Evolutionary conservation across 495 filamentous ascomycete genomes (phyloP).

Genomic region (Annulohypoxylon maeteangense): DNA sequence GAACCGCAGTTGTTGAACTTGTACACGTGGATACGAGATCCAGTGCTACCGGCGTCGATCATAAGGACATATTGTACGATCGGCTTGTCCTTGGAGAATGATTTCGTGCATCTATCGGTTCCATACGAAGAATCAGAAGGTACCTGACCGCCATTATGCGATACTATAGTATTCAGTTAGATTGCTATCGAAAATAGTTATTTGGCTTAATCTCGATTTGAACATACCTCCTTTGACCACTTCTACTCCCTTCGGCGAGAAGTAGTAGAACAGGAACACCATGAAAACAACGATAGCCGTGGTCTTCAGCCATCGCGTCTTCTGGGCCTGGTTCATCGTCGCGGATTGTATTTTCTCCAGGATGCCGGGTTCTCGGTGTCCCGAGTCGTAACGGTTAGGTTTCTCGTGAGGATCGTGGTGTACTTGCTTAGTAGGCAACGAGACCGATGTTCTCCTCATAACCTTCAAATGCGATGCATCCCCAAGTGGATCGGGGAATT

Average conservation of each 20-base stretch:
- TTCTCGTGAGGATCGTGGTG: conserved; percentile 69
- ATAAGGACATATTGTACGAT: conserved; percentile 97
- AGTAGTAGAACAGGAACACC: conserved; percentile 78
- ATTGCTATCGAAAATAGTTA: background rate
- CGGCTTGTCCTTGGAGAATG: conserved; percentile 85
- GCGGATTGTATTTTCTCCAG: conserved; percentile 62
- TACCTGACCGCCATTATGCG: conserved; percentile 56
- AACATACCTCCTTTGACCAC: conserved; percentile 57
- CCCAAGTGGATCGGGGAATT: conserved; percentile 38
- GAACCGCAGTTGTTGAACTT: conserved; percentile 98
- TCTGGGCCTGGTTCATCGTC: conserved; percentile 76
- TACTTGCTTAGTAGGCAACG: conserved; percentile 66
- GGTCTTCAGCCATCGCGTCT: conserved; percentile 83
- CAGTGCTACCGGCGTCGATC: conserved; percentile 98
- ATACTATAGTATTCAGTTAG: conserved; percentile 34
- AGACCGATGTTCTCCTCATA: conserved; percentile 70
- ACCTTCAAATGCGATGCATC: conserved; percentile 45
- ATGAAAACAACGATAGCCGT: conserved; percentile 79
- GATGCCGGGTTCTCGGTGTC: conserved; percentile 55
- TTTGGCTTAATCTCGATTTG: background rate
- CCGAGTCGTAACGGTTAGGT: conserved; percentile 61
- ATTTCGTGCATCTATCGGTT: conserved; percentile 80
- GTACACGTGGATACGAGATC: conserved; percentile 98
- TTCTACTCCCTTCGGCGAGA: conserved; percentile 68
- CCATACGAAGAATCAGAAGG: conserved; percentile 68